Evolutionary conservation across 228 moss, liverwort and hornwort genomes (phyloP), one percentile per base, ranked within the genome.

Genomic region (Sphagnum fallax): DNA sequence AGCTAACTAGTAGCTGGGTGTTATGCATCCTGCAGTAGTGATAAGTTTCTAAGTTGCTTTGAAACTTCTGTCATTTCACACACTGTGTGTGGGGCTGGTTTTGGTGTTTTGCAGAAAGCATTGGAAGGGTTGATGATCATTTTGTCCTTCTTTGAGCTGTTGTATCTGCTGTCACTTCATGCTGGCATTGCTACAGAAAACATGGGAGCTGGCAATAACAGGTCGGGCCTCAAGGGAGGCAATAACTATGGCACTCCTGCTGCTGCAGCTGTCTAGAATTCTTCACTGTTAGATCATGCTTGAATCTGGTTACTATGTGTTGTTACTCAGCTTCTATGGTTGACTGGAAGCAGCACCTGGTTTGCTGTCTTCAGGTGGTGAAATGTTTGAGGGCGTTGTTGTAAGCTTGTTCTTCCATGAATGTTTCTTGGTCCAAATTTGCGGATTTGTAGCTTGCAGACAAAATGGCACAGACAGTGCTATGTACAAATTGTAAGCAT

Each of bases 101-200:
- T 15, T 62, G 61, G 5, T 16, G 16, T 6, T 62, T 12, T 71
- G 68, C 89, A 88, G 88, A 75, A 74, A 84, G 67, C 76, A 58
- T 72, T 85, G 67, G 88, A 88, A 72, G 78, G 80, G 16, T 73
- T 78, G 70, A 80, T 79, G 72, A 78, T 74, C 76, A 61, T 76
- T 60, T 71, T 85, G 80, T 75, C 82, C 5, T 65, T 80, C 47
- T 78, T 82, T 52, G 80, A 82, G 71, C 75, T 88, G 59, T 73
- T 88, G 67, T 84, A 84, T 73, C 32, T 88, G 69, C 70, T 88
- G 65, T 75, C 84, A n/a, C 82, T 88, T 59, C 88, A 88, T 57
- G 84, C 85, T 5, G 84, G 88, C 52, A 62, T 84, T 50, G 62
- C 82, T 0, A 69, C 80, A 62, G 79, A 70, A 51, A 76, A 75